A percentile compares a stretch with the other conserved stretches of the same genome.
These are phyloP conservation scores for Styphnolobium japonicum DNA, from an alignment of 306 rosid genomes.

Conservation along the genomic window DNA sequence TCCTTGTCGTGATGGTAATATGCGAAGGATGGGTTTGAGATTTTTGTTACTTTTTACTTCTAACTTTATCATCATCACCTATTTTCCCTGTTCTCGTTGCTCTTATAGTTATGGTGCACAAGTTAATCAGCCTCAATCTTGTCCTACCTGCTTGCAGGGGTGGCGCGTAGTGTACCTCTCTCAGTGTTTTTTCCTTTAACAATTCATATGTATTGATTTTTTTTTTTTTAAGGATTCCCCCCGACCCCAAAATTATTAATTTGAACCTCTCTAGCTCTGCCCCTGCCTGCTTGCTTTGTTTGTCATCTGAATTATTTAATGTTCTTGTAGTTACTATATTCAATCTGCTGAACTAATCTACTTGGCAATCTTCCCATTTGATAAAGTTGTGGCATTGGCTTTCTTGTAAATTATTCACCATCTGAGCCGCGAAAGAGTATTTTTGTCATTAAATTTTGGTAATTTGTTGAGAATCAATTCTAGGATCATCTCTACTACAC, in stretches of 20 bases:
- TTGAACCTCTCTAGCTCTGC: too few species aligned
- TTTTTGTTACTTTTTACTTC: neutral
- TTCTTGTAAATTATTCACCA: neutral
- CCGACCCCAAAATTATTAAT: too few species aligned
- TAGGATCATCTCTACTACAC: neutral
- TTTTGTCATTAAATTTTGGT: neutral
- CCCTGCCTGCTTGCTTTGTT: too few species aligned
- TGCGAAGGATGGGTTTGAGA: constrained; percentile 3
- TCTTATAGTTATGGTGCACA: neutral
- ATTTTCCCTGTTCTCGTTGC: neutral
- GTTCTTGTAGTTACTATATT: constrained; percentile 6
- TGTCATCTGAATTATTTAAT: neutral
- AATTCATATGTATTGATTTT: too few species aligned
- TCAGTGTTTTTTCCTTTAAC: too few species aligned
- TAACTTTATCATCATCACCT: neutral
- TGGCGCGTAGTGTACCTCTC: too few species aligned
- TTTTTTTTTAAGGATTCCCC: too few species aligned
- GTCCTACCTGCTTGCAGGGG: too few species aligned
- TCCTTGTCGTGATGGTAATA: constrained; percentile 13
- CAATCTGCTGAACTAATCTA: neutral
- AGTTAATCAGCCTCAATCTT: neutral
- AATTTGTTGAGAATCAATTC: neutral
- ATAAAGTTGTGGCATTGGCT: neutral
- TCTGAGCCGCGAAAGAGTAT: neutral
- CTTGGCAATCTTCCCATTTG: neutral